Evolutionary conservation across 2,329 filamentous ascomycete genomes (phyloP).

Genomic region (Fusarium napiforme): DNA sequence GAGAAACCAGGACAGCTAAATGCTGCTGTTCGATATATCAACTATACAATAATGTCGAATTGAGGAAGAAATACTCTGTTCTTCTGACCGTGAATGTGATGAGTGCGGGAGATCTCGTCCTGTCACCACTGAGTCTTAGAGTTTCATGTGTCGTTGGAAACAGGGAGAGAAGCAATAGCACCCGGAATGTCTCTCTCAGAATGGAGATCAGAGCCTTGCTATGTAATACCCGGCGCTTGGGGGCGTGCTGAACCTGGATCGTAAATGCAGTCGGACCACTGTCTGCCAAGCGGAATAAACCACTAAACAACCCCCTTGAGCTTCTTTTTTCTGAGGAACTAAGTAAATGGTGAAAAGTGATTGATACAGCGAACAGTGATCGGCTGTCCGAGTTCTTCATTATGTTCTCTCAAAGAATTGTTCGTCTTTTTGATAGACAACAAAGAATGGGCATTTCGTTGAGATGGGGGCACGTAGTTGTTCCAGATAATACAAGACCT

Average conservation of each 20-base stretch:
- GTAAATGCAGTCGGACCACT: no score
- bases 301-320: not conserved
- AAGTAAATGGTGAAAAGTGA: not conserved
- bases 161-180: no score
- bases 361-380: not conserved
- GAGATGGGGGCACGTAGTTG: accelerated
- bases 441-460: not conserved
- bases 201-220: no score
- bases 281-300: not conserved
- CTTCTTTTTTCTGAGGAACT: not conserved
- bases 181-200: no score
- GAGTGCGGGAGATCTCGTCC: not conserved
- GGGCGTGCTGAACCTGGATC: no score
- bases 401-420: not conserved
- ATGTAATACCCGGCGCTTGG: no score
- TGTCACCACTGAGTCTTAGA: no score
- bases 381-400: accelerated
- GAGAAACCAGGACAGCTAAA: not conserved
- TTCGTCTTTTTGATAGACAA: not conserved
- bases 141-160: no score
- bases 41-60: no score
- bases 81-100: no score
- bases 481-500: not conserved
- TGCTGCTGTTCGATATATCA: not conserved
- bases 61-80: no score